These are phyloP conservation scores for Panicum virgatum DNA, from an alignment of 202 grass and related monocot species.

Conservation along the genomic window DNA sequence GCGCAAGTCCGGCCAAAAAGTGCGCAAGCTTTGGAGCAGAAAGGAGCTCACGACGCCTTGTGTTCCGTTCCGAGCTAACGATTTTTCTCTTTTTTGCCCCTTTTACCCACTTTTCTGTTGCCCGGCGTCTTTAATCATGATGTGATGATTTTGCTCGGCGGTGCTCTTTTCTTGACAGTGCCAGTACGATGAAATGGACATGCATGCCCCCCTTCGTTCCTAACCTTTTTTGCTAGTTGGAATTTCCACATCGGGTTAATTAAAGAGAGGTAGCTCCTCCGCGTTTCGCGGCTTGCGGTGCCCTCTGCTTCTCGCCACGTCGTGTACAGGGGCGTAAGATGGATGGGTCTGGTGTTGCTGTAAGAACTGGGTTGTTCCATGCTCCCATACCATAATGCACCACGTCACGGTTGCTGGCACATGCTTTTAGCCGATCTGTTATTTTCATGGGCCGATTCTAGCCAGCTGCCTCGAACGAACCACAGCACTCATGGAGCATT, in stretches of 20 bases:
- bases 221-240: not conserved
- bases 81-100: not conserved
- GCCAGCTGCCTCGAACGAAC: too few relatives aligned
- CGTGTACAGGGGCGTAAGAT: too few relatives aligned
- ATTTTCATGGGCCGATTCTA: too few relatives aligned
- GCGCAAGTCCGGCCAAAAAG: constrained; percentile 15
- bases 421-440: too few relatives aligned
- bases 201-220: not conserved
- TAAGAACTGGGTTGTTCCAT: too few relatives aligned
- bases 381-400: too few relatives aligned
- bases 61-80: not conserved
- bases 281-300: too few relatives aligned
- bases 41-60: not conserved
- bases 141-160: not conserved
- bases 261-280: too few relatives aligned
- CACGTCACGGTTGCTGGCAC: too few relatives aligned
- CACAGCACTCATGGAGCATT: too few relatives aligned
- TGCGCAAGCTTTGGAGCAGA: not conserved
- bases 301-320: too few relatives aligned
- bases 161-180: not conserved
- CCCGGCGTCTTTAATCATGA: constrained; percentile 11
- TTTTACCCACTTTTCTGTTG: not conserved
- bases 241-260: not conserved
- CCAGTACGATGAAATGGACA: not conserved
- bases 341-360: too few relatives aligned